These are phyloP conservation scores for Sarocladium brachiariae DNA, from an alignment of 2,329 filamentous ascomycete species.

Conservation along the genomic window DNA sequence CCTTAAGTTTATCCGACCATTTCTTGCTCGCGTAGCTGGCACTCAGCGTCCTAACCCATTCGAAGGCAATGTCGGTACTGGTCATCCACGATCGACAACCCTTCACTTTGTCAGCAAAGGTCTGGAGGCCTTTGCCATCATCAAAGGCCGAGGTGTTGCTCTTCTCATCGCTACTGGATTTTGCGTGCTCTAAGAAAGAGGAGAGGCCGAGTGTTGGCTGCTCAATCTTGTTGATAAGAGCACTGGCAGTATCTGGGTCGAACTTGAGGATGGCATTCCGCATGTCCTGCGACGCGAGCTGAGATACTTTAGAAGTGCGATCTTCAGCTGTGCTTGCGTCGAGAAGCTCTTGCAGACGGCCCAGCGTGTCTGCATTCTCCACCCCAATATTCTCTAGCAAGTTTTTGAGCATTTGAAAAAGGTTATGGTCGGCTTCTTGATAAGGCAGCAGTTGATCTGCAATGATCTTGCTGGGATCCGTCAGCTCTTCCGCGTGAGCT, in stretches of 20 bases:
- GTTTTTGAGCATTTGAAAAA: conserved; percentile 49
- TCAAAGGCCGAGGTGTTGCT: conserved; percentile 42
- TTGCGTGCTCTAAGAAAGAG: conserved; percentile 58
- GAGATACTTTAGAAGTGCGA: conserved; percentile 40
- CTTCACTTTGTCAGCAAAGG: conserved; percentile 45
- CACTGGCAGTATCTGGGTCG: conserved; percentile 45
- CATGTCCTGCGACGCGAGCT: conserved; percentile 41
- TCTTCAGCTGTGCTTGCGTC: conserved; percentile 46
- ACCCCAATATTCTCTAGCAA: conserved; percentile 49
- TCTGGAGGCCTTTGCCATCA: conserved; percentile 42
- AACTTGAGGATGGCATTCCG: conserved; percentile 42
- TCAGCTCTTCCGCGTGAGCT: conserved; percentile 43
- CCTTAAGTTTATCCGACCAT: conserved; percentile 54
- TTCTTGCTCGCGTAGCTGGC: conserved; percentile 45
- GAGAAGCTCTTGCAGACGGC: conserved; percentile 41
- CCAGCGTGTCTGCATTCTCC: conserved; percentile 39
- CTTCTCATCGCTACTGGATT: conserved; percentile 45
- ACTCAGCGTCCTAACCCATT: conserved; percentile 47
- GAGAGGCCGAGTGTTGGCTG: conserved; percentile 46
- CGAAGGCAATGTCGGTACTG: conserved; percentile 50
- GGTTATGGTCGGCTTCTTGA: conserved; percentile 48
- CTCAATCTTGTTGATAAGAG: conserved; percentile 47
- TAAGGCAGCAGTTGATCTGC: conserved; percentile 50
- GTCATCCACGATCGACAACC: conserved; percentile 39
- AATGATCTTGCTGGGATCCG: conserved; percentile 45